Percentiles rank a stretch among this genome's conserved stretches.
Evolutionary conservation across 108 stramenopile species (phyloP).

Genomic region (Cyclotella choctawhatcheeana): DNA sequence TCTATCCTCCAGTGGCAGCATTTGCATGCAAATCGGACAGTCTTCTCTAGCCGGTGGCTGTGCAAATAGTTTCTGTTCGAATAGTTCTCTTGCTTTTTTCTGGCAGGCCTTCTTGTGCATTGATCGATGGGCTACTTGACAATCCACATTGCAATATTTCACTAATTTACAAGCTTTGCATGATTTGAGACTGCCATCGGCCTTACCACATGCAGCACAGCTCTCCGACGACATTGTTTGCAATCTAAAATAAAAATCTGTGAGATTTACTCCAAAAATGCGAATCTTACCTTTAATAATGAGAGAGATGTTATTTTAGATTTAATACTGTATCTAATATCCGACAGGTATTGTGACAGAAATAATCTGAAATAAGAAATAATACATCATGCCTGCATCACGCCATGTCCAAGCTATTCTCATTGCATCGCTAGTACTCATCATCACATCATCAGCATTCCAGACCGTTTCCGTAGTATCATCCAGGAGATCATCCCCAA

Average conservation of each 20-base stretch:
- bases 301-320: too few relatives aligned
- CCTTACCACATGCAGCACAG: constrained; percentile 15
- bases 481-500: background rate
- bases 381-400: too few relatives aligned
- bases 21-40: background rate
- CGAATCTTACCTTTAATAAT: too few relatives aligned
- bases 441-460: background rate
- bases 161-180: constrained; percentile 21
- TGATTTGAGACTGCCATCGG: constrained; percentile 2
- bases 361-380: too few relatives aligned
- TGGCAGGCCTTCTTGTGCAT: constrained; percentile 1
- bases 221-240: background rate
- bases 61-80: background rate
- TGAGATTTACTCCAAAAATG: too few relatives aligned
- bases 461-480: background rate
- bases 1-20: background rate
- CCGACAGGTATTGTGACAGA: too few relatives aligned
- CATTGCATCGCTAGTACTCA: too few relatives aligned
- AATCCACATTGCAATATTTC: constrained; percentile 15
- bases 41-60: background rate
- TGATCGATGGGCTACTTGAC: constrained; percentile 1
- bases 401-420: too few relatives aligned
- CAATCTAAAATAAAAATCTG: too few relatives aligned
- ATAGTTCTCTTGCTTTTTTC: background rate
- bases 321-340: too few relatives aligned